phyloP scores from a whole-genome alignment of 163 green algal genomes.

The Chlorella variabilis region DNA sequence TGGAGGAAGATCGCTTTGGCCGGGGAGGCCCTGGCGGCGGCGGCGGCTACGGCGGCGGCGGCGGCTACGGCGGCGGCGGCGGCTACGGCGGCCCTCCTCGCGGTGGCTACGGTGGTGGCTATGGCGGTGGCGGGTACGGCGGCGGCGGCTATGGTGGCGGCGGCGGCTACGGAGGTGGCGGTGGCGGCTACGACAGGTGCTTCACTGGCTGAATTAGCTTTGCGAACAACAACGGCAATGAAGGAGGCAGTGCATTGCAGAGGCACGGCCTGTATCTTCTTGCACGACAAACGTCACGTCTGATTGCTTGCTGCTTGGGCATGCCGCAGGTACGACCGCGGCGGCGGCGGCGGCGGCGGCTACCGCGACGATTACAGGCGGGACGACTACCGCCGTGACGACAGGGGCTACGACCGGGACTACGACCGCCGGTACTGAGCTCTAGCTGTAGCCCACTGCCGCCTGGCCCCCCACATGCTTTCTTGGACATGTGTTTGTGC shows the following conservation, averaged over 20 bases:
- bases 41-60: not conserved
- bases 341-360: not conserved
- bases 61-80: constrained; percentile 21
- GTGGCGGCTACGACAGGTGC: not conserved
- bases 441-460: too few species aligned
- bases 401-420: constrained; percentile 10
- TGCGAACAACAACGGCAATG: too few species aligned
- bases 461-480: too few species aligned
- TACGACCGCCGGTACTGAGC: not conserved
- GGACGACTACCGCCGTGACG: not conserved
- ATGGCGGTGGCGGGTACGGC: not conserved
- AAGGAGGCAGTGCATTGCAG: too few species aligned
- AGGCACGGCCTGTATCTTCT: too few species aligned
- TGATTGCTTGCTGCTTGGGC: not conserved
- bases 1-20: constrained; percentile 33
- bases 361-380: not conserved
- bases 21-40: not conserved
- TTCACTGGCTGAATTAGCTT: too few species aligned
- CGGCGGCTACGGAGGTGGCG: not conserved
- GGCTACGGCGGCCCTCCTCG: constrained; percentile 16
- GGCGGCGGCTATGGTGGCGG: not conserved
- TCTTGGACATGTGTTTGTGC: too few species aligned
- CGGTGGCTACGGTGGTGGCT: constrained; percentile 6
- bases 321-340: not conserved
- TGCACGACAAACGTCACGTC: too few species aligned